Base-by-base conservation (phyloP, 176 grass and related monocot species). In the Bothriochloa decipiens region DNA sequence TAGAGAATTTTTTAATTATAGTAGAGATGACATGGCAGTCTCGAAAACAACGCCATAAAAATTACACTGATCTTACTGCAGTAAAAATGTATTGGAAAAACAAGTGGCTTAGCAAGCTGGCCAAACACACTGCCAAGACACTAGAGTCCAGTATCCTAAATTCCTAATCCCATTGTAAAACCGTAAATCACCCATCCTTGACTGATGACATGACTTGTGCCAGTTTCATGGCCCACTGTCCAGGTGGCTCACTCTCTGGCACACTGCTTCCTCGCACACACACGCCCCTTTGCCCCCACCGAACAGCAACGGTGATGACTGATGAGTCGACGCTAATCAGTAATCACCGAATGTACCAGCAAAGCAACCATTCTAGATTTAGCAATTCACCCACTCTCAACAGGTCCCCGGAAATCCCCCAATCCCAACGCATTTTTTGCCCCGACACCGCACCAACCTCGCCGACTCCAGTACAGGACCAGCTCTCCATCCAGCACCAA, bases 311-410 rank as follows among this genome's bases (percentile, higher is more conserved):
- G 22, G 10, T 60, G 58, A 12, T 61, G 58, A 26, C 22, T 28
- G 72, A 49, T 26, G 33, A 42, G 57, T 74, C 72, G 45, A 23
- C 12, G 14, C 49, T 81, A 60, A 85, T 89, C 67, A 84, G 39
- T 81, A 60, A 85, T 89, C 67, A 84, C 20, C 65, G 47, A 52
- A 88, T 41, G 16, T 18, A 70, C 76, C 72, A 85, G 15, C 32
- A 52, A 73, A 58, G 53, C 72, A 77, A 82, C 65, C 20, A 36
- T 78, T 72, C 46, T 43, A 85, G 82, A 75, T 60, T 66, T 79
- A 75, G 23, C 55, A 45, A 18, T 77, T 65, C 63, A 61, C 58
- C 33, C 82, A 75, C 84, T 81, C 87, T 70, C 74, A 69, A 55
- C 65, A 15, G 0, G 13, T 16, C 47, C 42, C 53, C 75, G 62